Percentiles rank a stretch among this genome's conserved stretches.
Conservation (phyloP, 371 early-diverging fungal genomes). For the Smittium culicis region DNA sequence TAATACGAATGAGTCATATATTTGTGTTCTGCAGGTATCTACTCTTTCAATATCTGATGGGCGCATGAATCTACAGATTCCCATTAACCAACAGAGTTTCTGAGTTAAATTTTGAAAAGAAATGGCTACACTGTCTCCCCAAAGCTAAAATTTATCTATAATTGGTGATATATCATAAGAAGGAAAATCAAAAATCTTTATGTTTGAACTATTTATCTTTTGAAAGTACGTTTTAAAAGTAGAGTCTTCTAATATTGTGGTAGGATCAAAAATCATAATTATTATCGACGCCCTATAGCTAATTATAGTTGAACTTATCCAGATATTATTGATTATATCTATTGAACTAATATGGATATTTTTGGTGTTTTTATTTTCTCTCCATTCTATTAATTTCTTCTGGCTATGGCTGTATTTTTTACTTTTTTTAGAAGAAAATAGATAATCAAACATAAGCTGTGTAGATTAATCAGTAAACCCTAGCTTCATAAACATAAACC, state of each 20-base stretch:
- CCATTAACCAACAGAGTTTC: neutral
- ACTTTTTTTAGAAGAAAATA: neutral
- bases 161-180: neutral
- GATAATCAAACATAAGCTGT: neutral
- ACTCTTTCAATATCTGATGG: slow-evolving; percentile 2
- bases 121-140: neutral
- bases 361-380: neutral
- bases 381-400: neutral
- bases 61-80: neutral
- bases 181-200: neutral
- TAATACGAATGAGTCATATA: neutral
- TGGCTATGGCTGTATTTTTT: slow-evolving; percentile 1
- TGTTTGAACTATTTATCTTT: neutral
- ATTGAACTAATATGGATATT: neutral
- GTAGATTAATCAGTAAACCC: neutral
- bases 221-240: neutral
- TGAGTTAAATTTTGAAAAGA: neutral
- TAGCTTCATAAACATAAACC: neutral
- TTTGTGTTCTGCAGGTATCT: neutral
- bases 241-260: neutral
- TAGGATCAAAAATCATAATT: neutral
- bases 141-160: neutral
- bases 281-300: neutral
- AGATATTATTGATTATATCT: slow-evolving; percentile 4
- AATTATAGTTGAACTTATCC: neutral